phyloP scores from a whole-genome alignment of 306 rosid species.

The Acacia crassicarpa region DNA sequence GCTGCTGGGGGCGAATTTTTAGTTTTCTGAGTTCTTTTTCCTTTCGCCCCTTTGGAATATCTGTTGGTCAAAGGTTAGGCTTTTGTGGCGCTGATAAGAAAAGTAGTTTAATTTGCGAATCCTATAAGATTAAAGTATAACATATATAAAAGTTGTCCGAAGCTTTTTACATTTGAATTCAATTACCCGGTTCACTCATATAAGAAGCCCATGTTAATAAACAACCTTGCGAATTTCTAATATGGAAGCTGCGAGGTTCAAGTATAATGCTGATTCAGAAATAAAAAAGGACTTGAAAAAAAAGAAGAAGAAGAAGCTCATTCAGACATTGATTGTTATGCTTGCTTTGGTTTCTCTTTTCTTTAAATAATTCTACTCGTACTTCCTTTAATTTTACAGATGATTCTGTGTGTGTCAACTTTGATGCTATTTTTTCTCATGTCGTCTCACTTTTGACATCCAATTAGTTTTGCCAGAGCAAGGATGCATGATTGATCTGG shows the following conservation, averaged over 20 bases:
- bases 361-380: background rate
- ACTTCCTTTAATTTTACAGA: conserved; percentile 3
- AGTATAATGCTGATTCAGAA: background rate
- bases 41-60: conserved; percentile 38
- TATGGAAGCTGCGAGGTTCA: background rate
- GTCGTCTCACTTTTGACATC: conserved; percentile 5
- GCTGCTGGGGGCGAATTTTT: conserved; percentile 28
- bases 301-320: background rate
- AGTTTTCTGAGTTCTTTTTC: background rate
- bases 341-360: conserved; percentile 4
- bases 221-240: background rate
- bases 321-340: background rate
- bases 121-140: background rate
- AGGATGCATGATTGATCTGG: conserved; percentile 91
- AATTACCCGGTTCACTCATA: background rate
- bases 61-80: conserved; percentile 32
- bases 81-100: conserved; percentile 35
- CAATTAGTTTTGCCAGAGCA: conserved; percentile 64
- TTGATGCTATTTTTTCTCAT: background rate
- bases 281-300: background rate
- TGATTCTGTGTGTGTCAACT: background rate
- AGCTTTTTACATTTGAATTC: conserved; percentile 10
- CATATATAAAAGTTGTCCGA: background rate
- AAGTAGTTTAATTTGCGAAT: conserved; percentile 32
- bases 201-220: background rate